Percentiles rank a stretch among this genome's conserved stretches.
These are phyloP conservation scores for Aspergillus novoparasiticus DNA, from an alignment of 2,329 filamentous ascomycete species.

Conservation along the genomic window DNA sequence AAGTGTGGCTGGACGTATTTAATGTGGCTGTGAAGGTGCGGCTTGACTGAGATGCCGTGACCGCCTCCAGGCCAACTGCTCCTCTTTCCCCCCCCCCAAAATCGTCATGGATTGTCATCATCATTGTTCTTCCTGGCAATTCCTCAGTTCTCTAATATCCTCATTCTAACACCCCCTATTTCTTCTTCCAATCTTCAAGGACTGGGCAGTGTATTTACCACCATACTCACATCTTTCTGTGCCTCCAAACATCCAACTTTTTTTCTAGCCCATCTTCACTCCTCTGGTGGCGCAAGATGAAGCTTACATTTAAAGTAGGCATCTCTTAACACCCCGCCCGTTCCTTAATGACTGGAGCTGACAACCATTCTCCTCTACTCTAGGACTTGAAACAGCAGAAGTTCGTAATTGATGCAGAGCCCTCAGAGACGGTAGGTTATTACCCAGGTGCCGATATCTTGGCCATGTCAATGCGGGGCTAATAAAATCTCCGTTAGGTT, in stretches of 20 bases:
- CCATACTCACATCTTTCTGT: neutral
- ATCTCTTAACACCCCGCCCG: conserved; percentile 15
- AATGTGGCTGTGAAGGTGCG: neutral
- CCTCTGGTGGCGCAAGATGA: conserved; percentile 56
- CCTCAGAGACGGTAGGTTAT: conserved; percentile 78
- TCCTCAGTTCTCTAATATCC: conserved; percentile 5
- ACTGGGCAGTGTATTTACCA: neutral
- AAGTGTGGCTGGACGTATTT: conserved; percentile 7
- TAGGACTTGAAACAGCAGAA: conserved; percentile 99
- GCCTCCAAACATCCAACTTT: conserved; percentile 18
- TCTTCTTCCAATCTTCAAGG: neutral
- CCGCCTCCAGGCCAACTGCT: conserved; percentile 20
- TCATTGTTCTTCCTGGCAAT: conserved; percentile 9
- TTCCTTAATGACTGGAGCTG: conserved; percentile 15
- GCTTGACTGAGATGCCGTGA: conserved; percentile 8
- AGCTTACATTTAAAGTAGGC: conserved; percentile 71
- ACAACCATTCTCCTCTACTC: conserved; percentile 20
- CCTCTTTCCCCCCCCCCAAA: conserved; percentile 3
- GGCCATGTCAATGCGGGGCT: conserved; percentile 36
- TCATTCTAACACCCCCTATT: neutral
- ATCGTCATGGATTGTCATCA: conserved; percentile 23
- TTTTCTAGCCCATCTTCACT: conserved; percentile 23
- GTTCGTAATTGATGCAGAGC: conserved; percentile 94
- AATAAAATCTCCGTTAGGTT: conserved; percentile 61
- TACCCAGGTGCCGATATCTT: conserved; percentile 11